phyloP scores from a whole-genome alignment of 495 filamentous ascomycete genomes.

The Usnea hakonensis region DNA sequence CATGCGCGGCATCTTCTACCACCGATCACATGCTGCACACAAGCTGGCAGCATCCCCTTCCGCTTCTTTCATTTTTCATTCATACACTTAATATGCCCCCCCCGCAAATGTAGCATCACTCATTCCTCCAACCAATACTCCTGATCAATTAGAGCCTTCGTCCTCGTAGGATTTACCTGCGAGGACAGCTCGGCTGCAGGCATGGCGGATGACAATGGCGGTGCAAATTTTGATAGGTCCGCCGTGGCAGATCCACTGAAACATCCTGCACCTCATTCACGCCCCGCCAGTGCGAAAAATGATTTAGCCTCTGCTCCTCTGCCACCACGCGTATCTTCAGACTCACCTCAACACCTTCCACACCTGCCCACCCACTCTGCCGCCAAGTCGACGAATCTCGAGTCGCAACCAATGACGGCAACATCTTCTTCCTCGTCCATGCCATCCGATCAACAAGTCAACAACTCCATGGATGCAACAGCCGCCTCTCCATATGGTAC shows the following conservation, averaged over 20 bases:
- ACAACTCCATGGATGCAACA: constrained; percentile 37
- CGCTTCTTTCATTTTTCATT: background rate
- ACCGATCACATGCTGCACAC: background rate
- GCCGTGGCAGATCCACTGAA: constrained; percentile 11
- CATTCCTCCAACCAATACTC: background rate
- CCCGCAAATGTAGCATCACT: constrained; percentile 18
- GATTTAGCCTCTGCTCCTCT: constrained; percentile 6
- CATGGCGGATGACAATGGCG: constrained; percentile 24
- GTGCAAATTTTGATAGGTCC: constrained; percentile 13
- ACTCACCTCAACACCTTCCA: constrained; percentile 13
- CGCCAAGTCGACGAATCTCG: constrained; percentile 17
- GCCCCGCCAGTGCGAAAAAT: constrained; percentile 13
- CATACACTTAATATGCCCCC: background rate
- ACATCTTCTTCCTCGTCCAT: constrained; percentile 37
- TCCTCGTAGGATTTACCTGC: constrained; percentile 18
- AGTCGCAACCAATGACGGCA: constrained; percentile 44
- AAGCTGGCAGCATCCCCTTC: constrained; percentile 1
- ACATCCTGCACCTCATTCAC: constrained; percentile 13
- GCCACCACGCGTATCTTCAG: constrained; percentile 14
- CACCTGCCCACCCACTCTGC: constrained; percentile 7
- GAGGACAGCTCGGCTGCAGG: constrained; percentile 19
- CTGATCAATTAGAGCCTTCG: constrained; percentile 5
- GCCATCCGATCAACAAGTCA: constrained; percentile 34
- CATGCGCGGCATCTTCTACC: constrained; percentile 10
- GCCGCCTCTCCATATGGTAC: constrained; percentile 80